A percentile compares a stretch with the other conserved stretches of the same genome.
Conservation (phyloP, 2,329 filamentous ascomycete genomes). For the Thielaviopsis euricoi region DNA sequence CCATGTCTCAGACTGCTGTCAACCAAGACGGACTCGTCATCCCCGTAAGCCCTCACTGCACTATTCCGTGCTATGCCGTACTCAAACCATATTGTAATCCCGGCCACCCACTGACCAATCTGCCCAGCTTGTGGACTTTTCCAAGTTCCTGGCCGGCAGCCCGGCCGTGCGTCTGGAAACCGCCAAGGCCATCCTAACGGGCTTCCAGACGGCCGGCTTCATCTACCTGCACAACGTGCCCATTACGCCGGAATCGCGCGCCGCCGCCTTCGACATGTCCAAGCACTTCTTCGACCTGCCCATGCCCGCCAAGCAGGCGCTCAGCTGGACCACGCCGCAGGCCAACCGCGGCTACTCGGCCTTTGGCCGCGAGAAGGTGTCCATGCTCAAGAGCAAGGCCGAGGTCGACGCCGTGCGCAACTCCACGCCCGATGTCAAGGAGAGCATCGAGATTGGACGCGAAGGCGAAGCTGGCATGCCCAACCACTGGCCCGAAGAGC, state of each 20-base stretch:
- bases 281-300: slow-evolving; percentile 55
- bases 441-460: slow-evolving; percentile 47
- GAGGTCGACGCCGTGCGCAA: slow-evolving; percentile 43
- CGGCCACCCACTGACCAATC: too few species aligned
- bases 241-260: slow-evolving; percentile 42
- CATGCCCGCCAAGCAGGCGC: slow-evolving; percentile 41
- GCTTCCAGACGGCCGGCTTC: slow-evolving; percentile 77
- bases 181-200: slow-evolving; percentile 56
- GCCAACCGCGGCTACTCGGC: slow-evolving; percentile 60
- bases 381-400: slow-evolving; percentile 31
- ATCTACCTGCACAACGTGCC: slow-evolving; percentile 74
- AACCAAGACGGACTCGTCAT: slow-evolving; percentile 36
- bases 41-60: slow-evolving; percentile 25
- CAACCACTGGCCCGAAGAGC: slow-evolving; percentile 57
- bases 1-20: slow-evolving; percentile 28
- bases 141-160: slow-evolving; percentile 49
- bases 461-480: slow-evolving; percentile 42
- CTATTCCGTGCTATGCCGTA: too few species aligned
- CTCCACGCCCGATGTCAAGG: slow-evolving; percentile 47
- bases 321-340: slow-evolving; percentile 56
- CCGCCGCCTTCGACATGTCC: slow-evolving; percentile 48
- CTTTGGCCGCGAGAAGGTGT: slow-evolving; percentile 55
- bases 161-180: slow-evolving; percentile 43
- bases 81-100: too few species aligned
- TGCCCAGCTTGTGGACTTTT: slow-evolving; percentile 72